A percentile compares a stretch with the other conserved stretches of the same genome.
Evolutionary conservation across 2,329 filamentous ascomycete genomes (phyloP).

Genomic region (Aureobasidium sp.): DNA sequence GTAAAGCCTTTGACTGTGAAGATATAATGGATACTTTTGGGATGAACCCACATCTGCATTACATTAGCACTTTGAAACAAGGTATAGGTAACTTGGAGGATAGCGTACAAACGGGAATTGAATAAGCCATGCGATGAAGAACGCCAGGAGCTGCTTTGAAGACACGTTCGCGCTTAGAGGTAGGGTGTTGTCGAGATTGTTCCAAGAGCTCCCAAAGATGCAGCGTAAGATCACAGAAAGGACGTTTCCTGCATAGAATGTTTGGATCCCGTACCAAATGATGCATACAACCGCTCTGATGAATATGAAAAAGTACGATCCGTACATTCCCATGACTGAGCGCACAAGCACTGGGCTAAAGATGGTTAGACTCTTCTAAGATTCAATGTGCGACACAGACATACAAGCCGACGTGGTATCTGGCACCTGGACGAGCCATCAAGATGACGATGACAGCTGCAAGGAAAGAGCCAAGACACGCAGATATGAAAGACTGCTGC

Average conservation of each 20-base stretch:
- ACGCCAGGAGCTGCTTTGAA: constrained; percentile 28
- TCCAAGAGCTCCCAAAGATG: constrained; percentile 34
- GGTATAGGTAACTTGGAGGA: background rate
- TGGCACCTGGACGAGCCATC: constrained; percentile 17
- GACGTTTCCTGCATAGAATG: constrained; percentile 29
- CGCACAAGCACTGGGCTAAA: background rate
- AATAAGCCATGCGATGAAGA: constrained; percentile 23
- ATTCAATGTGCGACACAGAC: background rate
- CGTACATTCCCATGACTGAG: constrained; percentile 22
- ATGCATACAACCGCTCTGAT: constrained; percentile 32
- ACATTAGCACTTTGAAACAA: background rate
- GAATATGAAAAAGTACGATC: constrained; percentile 36
- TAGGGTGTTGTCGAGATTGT: constrained; percentile 27
- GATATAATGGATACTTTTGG: constrained; percentile 17
- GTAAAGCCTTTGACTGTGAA: constrained; percentile 23
- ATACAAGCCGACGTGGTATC: constrained; percentile 17
- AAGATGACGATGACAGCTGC: constrained; percentile 13
- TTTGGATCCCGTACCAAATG: constrained; percentile 36
- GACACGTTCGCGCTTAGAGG: constrained; percentile 28
- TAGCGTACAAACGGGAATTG: constrained; percentile 26
- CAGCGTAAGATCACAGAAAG: constrained; percentile 33
- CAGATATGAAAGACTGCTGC: constrained; percentile 17
- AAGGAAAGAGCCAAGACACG: constrained; percentile 12
- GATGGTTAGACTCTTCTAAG: background rate
- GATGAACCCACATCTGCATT: constrained; percentile 25